phyloP scores from a whole-genome alignment of 75 land plant species.

The Ceratopteris richardii region DNA sequence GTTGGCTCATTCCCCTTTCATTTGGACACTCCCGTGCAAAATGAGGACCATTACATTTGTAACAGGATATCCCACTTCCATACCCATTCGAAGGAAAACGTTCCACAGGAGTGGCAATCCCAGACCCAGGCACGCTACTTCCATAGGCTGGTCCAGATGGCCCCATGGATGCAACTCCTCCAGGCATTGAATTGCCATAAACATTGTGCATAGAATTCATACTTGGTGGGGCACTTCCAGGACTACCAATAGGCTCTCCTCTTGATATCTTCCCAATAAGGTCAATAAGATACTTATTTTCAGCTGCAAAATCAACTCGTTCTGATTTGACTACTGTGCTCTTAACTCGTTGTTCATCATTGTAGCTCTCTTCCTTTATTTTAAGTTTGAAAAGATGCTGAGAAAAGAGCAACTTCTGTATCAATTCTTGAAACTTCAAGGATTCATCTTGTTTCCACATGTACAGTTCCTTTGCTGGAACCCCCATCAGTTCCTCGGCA shows the following conservation, averaged over 20 bases:
- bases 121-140: constrained; percentile 23
- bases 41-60: constrained; percentile 28
- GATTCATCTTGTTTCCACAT: constrained; percentile 69
- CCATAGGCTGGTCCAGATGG: constrained; percentile 18
- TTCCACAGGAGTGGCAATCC: constrained; percentile 24
- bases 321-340: constrained; percentile 74
- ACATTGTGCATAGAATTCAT: constrained; percentile 21
- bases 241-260: constrained; percentile 26
- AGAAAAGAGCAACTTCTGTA: constrained; percentile 44
- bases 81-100: constrained; percentile 6
- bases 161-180: constrained; percentile 1
- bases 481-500: constrained; percentile 75
- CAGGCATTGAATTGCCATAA: constrained; percentile 14
- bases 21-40: constrained; percentile 36
- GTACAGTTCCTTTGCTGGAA: constrained; percentile 67
- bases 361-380: constrained; percentile 82
- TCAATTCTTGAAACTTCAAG: constrained; percentile 46
- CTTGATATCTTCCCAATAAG: constrained; percentile 38
- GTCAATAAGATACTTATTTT: constrained; percentile 52
- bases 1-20: constrained; percentile 11
- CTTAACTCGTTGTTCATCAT: constrained; percentile 80
- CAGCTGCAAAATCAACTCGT: constrained; percentile 41
- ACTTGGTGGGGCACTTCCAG: not conserved
- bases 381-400: constrained; percentile 72
- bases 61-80: constrained; percentile 12